Base-by-base conservation (phyloP, 768 basidiomycete genomes). In the Amanita polypyramis region DNA sequence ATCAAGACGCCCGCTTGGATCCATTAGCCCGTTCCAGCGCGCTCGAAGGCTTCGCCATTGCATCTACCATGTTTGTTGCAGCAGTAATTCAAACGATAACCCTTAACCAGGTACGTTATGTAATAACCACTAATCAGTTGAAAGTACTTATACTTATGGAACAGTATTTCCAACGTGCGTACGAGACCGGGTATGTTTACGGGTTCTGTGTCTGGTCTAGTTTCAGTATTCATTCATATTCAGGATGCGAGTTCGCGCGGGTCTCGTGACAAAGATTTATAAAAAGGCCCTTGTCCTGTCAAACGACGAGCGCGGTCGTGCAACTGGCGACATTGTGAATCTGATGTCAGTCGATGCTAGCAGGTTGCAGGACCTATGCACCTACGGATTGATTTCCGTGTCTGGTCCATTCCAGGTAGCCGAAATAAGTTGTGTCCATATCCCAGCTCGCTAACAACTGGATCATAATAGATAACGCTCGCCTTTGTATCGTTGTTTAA, bases 301-400 rank as follows among this genome's bases (percentile, higher is more conserved):
- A 1, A 92, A 85, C 56, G 86, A 90, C 50, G 92, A 90, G 57
- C 79, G 85, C 4, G 74, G 76, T 8, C 79, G 89, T 35, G 76
- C 87, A 0, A 80, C 88, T 0, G 94, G 95, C 1, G 93, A 96
- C 60, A 93, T 96, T 30, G 91, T 96, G 53, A 97, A 96, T 59
- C 65, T 95, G 27, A 93, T 94, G 84, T 85, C 83, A 6, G 91
- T 95, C 11, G 89, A 92, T 54, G 78, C 89, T 0, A 80, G 76
- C 11, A 69, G 85, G 30, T 64, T 92, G 36, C 86, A 90, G 54
- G 88, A 92, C 51, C 69, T 91, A 20, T 87, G 85, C 60, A 78
- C 82, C 0, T 90, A 85, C 59, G 90, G 85, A 1, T 69, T 96
- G 36, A 93, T 95, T 51, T 73, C 80, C 3, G 73, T 94, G 58